Base-by-base conservation (phyloP, 192 early-diverging fungal species). In the Jimgerdemannia flammicorona region DNA sequence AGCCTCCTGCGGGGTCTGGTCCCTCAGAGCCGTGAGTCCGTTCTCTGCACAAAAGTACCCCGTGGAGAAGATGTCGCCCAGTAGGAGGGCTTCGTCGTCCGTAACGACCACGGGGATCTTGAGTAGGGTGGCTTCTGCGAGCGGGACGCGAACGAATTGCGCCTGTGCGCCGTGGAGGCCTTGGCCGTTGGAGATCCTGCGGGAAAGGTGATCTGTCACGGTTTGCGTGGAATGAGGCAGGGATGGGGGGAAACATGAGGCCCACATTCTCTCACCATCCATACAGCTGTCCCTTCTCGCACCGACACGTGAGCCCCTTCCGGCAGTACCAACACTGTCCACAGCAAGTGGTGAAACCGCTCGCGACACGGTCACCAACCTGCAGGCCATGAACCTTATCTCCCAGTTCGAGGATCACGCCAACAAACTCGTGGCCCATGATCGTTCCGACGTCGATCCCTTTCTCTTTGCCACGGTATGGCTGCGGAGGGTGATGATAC, bases 341-440 rank as follows among this genome's bases (percentile, higher is more conserved):
- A 69, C 80, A 81, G 42, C 69, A 79, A 4, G 83, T 87, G 3
- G 86, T 83, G 69, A 87, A 87, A 66, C 83, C 81, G 4, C 80
- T 78, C 4, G 79, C 83, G 44, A 87, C 86, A 2, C 86, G 81
- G 69, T 85, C 79, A 2, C 86, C 86, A 39, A 79, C 43, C 17
- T 79, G 43, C 10, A 81, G 72, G 17, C 8, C 67, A 17, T 79
- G 73, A 6, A 85, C 84, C 3, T 74, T 74, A 18, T 64, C 42
- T 17, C 86, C 86, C n/a, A 84, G 70, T 69, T 87, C 72, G 39
- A 80, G 75, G 18, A 87, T 75, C 17, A 79, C 42, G 7, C 86
- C 87, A 20, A 84, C 80, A 75, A 88, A 88, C 77, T 88, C 87
- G 67, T 88, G 87, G 0, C 87, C 87, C 75, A 83, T 86, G 40